Evolutionary conservation across 2,329 filamentous ascomycete genomes (phyloP).

Genomic region (Tolypocladium amazonense): DNA sequence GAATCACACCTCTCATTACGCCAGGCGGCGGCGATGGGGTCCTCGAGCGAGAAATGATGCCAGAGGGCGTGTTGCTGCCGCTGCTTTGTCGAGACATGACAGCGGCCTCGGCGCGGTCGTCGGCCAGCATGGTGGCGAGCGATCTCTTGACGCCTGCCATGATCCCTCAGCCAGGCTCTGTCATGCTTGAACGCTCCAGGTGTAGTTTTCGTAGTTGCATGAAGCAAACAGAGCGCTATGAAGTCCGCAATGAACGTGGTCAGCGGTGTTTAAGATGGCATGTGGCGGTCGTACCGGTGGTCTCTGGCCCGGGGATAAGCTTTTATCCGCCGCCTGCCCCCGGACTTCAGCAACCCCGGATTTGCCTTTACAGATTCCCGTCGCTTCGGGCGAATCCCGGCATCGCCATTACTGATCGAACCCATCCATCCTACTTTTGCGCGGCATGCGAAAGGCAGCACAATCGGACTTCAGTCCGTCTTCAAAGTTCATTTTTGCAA

Average conservation of each 20-base stretch:
- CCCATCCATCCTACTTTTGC: background rate
- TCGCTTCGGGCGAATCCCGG: background rate
- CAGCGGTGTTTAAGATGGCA: background rate
- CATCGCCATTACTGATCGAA: background rate
- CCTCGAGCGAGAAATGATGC: slow-evolving; percentile 8
- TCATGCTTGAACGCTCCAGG: background rate
- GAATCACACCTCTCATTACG: slow-evolving; percentile 16
- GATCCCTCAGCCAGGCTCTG: slow-evolving; percentile 1
- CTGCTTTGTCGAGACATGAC: background rate
- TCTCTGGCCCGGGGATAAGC: slow-evolving; percentile 4
- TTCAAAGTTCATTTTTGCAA: background rate
- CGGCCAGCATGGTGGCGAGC: slow-evolving; percentile 21
- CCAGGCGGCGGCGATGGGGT: slow-evolving; percentile 14
- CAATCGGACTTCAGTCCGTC: background rate
- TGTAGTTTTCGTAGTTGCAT: background rate
- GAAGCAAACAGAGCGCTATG: background rate
- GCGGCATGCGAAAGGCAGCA: too few relatives aligned
- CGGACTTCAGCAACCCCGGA: background rate
- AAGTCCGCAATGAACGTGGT: background rate
- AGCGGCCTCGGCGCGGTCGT: slow-evolving; percentile 10
- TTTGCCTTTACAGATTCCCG: background rate
- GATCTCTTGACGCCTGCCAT: slow-evolving; percentile 31
- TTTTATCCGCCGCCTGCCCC: slow-evolving; percentile 8
- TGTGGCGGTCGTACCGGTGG: background rate
- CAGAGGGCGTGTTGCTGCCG: slow-evolving; percentile 1